Evolutionary conservation across 495 filamentous ascomycete species (phyloP), one percentile per base, ranked within the genome.

Genomic region (Durotheca rogersii): DNA sequence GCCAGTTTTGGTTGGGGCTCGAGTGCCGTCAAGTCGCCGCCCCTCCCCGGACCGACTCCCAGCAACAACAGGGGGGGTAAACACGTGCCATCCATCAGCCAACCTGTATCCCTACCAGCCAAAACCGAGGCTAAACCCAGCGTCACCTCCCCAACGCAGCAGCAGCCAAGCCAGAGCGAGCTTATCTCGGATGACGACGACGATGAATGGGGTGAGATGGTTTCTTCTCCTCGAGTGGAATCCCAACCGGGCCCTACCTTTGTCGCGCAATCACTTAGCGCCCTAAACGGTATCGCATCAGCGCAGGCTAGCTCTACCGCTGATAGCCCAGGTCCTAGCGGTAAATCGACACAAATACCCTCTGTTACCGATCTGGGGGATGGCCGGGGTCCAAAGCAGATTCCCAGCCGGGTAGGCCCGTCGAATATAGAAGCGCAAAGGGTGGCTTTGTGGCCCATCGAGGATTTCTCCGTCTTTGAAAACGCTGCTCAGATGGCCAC

Each of bases 121-220:
- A 34, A 40, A 10, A 15, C 19, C 29, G 34, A 41, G n/a, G 2
- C 25, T 21, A 48, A 6, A 33, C 15, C n/a, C 9, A 11, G 25
- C 7, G 23, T 19, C 6, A 6, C 30, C 4, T 12, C 40, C 15
- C 39, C 17, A 35, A 21, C 19, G 21, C 29, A 23, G 4, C 12
- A 25, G 9, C 23, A 47, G 5, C 18, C 32, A 29, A 36, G 7
- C 2, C 21, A 49, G 6, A 47, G 21, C 21, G 36, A 43, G 17
- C 9, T 27, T 10, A 21, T 11, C 20, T 7, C 29, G 0, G 69
- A 70, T 11, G 67, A 70, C n/a, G 69, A 77, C 10, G 76, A 72
- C 4, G 73, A 77, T 47, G 75, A 76, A 16, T 80, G 77, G 77
- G 77, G 77, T 10, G 77, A 80, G 46, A 77, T 80, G 76, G 67